Evolutionary conservation across 179 eudicot species (phyloP), one percentile per base, ranked within the genome.

Genomic region (Sideroxylon spinosum): DNA sequence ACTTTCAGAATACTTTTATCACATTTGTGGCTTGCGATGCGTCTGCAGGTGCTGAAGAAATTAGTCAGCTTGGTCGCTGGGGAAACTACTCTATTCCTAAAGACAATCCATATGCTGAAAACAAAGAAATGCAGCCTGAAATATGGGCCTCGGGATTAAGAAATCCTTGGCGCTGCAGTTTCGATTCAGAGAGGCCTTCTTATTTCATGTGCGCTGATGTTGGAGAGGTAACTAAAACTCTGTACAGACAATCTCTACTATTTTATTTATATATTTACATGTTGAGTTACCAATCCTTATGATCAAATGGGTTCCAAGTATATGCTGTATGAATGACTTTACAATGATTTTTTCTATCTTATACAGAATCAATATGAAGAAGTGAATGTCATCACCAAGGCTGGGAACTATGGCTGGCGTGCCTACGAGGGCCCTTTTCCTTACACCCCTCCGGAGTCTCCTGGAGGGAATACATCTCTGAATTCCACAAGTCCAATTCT

Each of bases 391-490:
- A 87, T 93, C 68, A 91, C 97, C 13, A 94, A 93, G 83, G 98
- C 90, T 4, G 98, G 98, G 79, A 94, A 94, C 85, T 93, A 92
- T 6, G 97, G 97, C 26, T 93, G 98, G 98, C 71, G 88, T 13
- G 73, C 82, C 14, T 90, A 80, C 66, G 97, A 93, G 83, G 98
- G 98, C 44, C 95, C 93, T 50, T 76, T 84, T 53, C 60, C 56
- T 28, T 82, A 28, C 26, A 65, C 69, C 65, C 69, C 90, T 20
- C 71, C 74, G 28, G 75, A 84, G 64, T 44, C 73, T 61, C 50
- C 73, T 49, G 26, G 79, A 77, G 68, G 77, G 75, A 86, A 83
- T 68, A 80, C 85, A 4, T 81, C 92, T 55, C 80, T 78, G 19
- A 67, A 63, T 29, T 74, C 86, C 49, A 79, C 72, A 11, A 78